Conservation (phyloP, 2,329 filamentous ascomycete genomes). For the Hypoxylon sp. region DNA sequence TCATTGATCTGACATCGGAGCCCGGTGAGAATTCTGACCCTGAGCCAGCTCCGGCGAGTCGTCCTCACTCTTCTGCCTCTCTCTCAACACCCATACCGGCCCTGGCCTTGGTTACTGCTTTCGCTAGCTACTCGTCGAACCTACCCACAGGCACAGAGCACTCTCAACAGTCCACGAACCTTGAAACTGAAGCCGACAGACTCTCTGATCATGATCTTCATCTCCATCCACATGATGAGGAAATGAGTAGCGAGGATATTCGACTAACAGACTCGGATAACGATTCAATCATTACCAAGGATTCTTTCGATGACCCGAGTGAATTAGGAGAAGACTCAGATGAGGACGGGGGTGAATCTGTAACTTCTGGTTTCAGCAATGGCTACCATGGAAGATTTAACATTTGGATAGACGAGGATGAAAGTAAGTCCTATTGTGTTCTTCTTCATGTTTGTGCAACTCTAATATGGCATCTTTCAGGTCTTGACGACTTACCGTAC, state of each 20-base stretch:
- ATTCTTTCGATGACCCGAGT: slow-evolving; percentile 24
- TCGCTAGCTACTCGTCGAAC: background rate
- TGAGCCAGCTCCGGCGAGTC: slow-evolving; percentile 8
- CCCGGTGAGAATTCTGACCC: slow-evolving; percentile 36
- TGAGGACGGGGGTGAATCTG: slow-evolving; percentile 14
- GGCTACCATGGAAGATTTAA: slow-evolving; percentile 10
- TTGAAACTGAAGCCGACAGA: slow-evolving; percentile 1
- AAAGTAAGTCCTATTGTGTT: slow-evolving; percentile 31
- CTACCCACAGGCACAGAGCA: background rate
- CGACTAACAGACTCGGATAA: slow-evolving; percentile 27
- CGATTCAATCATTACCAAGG: slow-evolving; percentile 24
- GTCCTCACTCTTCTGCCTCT: slow-evolving; percentile 3
- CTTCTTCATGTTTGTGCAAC: background rate
- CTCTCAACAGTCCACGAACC: background rate
- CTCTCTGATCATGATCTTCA: background rate
- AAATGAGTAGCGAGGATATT: slow-evolving; percentile 28
- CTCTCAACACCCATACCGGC: background rate
- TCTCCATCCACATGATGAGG: slow-evolving; percentile 18
- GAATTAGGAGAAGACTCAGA: slow-evolving; percentile 18
- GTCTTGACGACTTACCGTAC: slow-evolving; percentile 21
- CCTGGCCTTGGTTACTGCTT: background rate
- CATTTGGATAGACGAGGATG: slow-evolving; percentile 35
- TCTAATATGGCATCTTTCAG: slow-evolving; percentile 11
- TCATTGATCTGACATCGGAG: slow-evolving; percentile 50
- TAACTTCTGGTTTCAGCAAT: slow-evolving; percentile 28